Evolutionary conservation across 148 eudicot genomes (phyloP).

Genomic region (Camellia granthamiana): DNA sequence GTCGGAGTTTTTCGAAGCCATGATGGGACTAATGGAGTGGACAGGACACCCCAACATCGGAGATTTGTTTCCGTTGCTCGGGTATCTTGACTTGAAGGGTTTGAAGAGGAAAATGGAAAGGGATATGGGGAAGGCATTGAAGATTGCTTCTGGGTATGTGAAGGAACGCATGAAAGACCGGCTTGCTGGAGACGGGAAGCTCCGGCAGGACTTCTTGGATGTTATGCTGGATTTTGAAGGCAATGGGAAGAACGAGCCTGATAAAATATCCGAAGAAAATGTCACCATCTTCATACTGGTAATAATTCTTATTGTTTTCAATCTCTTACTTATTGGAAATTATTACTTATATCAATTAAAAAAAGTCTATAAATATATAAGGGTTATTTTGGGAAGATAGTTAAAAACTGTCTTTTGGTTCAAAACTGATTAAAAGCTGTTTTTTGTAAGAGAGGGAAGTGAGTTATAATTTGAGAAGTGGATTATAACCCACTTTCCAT

Average conservation of each 20-base stretch:
- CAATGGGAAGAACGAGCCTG: conserved; percentile 27
- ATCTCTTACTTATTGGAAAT: too few relatives aligned
- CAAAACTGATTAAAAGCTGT: too few relatives aligned
- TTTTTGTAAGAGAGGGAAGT: too few relatives aligned
- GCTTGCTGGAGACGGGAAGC: background rate
- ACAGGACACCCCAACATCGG: conserved; percentile 56
- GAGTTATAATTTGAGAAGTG: too few relatives aligned
- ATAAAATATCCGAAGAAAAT: conserved; percentile 18
- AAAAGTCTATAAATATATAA: too few relatives aligned
- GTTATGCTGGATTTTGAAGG: conserved; percentile 36
- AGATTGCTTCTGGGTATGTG: conserved; percentile 40
- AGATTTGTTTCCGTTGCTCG: conserved; percentile 50
- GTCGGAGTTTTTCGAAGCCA: conserved; percentile 29
- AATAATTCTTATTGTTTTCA: background rate
- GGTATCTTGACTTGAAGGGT: conserved; percentile 39
- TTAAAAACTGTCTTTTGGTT: too few relatives aligned
- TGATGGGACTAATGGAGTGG: conserved; percentile 29
- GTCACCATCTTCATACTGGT: conserved; percentile 18
- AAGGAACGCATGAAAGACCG: conserved; percentile 26
- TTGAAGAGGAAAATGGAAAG: conserved; percentile 32
- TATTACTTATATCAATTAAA: too few relatives aligned
- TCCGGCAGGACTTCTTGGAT: conserved; percentile 38
- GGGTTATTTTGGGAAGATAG: too few relatives aligned
- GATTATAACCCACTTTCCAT: too few relatives aligned
- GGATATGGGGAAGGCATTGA: conserved; percentile 32